Base-by-base conservation (phyloP, 805 yeast species). In the Naumovozyma castellii region DNA sequence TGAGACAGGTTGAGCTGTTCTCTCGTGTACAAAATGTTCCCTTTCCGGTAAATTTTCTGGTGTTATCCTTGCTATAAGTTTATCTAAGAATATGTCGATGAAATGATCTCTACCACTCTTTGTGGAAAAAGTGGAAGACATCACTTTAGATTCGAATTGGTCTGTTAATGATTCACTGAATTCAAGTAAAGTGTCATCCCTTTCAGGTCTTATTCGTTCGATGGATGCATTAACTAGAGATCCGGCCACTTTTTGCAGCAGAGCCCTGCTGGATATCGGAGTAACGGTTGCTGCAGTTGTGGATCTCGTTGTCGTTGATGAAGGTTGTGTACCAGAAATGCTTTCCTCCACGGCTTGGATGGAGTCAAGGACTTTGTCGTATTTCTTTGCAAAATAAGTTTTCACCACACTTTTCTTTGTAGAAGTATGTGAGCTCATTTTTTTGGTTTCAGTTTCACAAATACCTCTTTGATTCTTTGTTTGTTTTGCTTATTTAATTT, bases 81-180 rank as follows among this genome's bases (percentile, higher is more conserved):
- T 69, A 46, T 76, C 81, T 41, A 80, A 60, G 37, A 80, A 61
- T 22, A 67, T 61, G 52, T 80, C 87, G 41, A 75, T 62, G 51
- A 80, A 80, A 50, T 77, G 83, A 15, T 61, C 64, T n/a, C 49
- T 48, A 6, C 51, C 43, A 18, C 35, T n/a, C n/a, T n/a, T n/a
- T n/a, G n/a, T n/a, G n/a, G n/a, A n/a, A n/a, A n/a, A n/a, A n/a
- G n/a, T 36, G 8, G 32, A 29, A 9, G 32, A n/a, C 32, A n/a
- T n/a, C n/a, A n/a, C n/a, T n/a, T n/a, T n/a, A n/a, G n/a, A n/a
- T n/a, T n/a, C n/a, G n/a, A n/a, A n/a, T n/a, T n/a, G n/a, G n/a
- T n/a, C n/a, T n/a, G n/a, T n/a, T n/a, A n/a, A n/a, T n/a, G n/a
- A n/a, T n/a, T n/a, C n/a, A n/a, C n/a, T n/a, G n/a, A n/a, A n/a